A percentile compares a stretch with the other conserved stretches of the same genome.
These are phyloP conservation scores for Scutellaria galericulata DNA, from an alignment of 257 asterid genomes.

Conservation along the genomic window DNA sequence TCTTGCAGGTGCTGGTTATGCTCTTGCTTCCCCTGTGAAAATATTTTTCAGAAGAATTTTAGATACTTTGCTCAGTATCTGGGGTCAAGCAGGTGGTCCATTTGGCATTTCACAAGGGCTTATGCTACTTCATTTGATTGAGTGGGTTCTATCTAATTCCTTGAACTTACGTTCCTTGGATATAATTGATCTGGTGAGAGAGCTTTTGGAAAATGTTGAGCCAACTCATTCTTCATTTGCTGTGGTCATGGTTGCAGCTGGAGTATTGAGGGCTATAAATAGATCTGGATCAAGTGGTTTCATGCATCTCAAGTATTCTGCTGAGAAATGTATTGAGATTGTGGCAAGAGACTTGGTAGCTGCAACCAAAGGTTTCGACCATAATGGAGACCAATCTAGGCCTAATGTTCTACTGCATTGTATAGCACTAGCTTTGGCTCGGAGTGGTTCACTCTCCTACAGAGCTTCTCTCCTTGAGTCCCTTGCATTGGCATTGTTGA, in stretches of 20 bases:
- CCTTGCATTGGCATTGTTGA: slow-evolving; percentile 66
- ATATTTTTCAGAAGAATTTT: slow-evolving; percentile 54
- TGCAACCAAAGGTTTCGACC: slow-evolving; percentile 36
- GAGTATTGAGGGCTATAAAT: slow-evolving; percentile 69
- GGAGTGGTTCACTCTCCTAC: slow-evolving; percentile 69
- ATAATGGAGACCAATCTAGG: slow-evolving; percentile 37
- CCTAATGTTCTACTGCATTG: slow-evolving; percentile 60
- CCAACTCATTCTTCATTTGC: slow-evolving; percentile 58
- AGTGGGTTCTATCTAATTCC: slow-evolving; percentile 76
- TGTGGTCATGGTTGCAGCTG: slow-evolving; percentile 83
- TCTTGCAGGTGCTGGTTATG: slow-evolving; percentile 86
- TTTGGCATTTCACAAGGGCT: slow-evolving; percentile 62
- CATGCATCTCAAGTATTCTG: slow-evolving; percentile 49
- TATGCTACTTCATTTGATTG: slow-evolving; percentile 83
- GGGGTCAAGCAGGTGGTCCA: slow-evolving; percentile 68
- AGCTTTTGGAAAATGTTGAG: slow-evolving; percentile 50
- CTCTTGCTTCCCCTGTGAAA: slow-evolving; percentile 64
- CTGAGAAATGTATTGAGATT: slow-evolving; percentile 59
- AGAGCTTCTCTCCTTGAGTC: slow-evolving; percentile 54
- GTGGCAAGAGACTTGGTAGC: slow-evolving; percentile 54
- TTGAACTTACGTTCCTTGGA: slow-evolving; percentile 53
- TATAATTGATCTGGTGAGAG: slow-evolving; percentile 56
- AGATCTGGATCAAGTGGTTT: slow-evolving; percentile 68
- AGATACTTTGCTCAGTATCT: slow-evolving; percentile 56
- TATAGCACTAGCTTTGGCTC: slow-evolving; percentile 74